These are phyloP conservation scores for Penstemon davidsonii DNA, from an alignment of 257 asterid genomes.

Conservation along the genomic window DNA sequence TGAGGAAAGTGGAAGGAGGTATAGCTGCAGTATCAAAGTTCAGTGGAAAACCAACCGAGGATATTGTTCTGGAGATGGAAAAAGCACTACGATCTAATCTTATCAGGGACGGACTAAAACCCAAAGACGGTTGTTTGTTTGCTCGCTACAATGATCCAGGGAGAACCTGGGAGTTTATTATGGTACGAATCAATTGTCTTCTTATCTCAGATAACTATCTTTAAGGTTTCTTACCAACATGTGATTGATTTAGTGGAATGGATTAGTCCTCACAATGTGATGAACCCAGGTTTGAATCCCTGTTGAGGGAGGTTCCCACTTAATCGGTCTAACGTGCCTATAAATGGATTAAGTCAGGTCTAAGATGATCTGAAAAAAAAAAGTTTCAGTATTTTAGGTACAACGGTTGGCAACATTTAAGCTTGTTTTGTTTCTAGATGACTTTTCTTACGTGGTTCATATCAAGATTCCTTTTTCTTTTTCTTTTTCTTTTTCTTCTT, in stretches of 20 bases:
- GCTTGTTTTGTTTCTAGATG: no score
- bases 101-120: conserved; percentile 53
- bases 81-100: conserved; percentile 49
- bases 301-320: no score
- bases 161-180: conserved; percentile 65
- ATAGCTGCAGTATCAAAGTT: conserved; percentile 76
- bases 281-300: no score
- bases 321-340: no score
- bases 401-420: no score
- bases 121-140: conserved; percentile 61
- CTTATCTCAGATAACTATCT: no score
- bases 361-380: no score
- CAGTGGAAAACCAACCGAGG: conserved; percentile 82
- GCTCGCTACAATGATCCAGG: conserved; percentile 97
- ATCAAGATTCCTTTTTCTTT: not conserved
- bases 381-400: not conserved
- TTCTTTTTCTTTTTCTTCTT: not conserved
- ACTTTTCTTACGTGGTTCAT: not conserved
- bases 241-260: no score
- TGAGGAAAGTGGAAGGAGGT: conserved; percentile 77
- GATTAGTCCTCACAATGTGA: no score
- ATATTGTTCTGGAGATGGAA: conserved; percentile 63
- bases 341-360: no score
- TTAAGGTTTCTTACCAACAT: no score
- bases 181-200: conserved; percentile 43